These are phyloP conservation scores for Dryas drummondii DNA, from an alignment of 306 rosid species.

Conservation along the genomic window DNA sequence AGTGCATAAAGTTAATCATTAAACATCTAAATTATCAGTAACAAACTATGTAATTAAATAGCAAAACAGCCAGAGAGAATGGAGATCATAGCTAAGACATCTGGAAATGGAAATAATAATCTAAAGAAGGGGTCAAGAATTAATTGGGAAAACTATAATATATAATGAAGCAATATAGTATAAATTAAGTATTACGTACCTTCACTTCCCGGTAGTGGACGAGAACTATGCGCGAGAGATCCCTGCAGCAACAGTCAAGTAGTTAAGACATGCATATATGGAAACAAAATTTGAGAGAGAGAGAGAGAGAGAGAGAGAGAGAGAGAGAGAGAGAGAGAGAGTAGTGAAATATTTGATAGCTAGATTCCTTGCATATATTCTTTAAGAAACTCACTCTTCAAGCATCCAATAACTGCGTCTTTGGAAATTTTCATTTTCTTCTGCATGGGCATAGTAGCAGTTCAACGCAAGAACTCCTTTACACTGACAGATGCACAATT, in stretches of 20 bases:
- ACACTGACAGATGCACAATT: slow-evolving; percentile 45
- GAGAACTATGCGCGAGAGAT: slow-evolving; percentile 76
- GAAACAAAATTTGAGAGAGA: not conserved
- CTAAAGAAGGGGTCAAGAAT: not conserved
- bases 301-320: not conserved
- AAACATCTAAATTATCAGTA: not conserved
- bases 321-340: not conserved
- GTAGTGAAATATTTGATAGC: not conserved
- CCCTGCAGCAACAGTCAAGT: slow-evolving; percentile 50
- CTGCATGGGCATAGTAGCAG: slow-evolving; percentile 93
- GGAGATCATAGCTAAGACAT: not conserved
- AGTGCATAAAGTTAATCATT: not conserved
- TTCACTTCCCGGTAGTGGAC: slow-evolving; percentile 82
- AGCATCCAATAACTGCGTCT: slow-evolving; percentile 94
- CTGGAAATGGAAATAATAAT: not conserved
- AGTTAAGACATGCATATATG: slow-evolving; percentile 20
- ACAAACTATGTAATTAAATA: not conserved
- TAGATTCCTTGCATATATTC: not conserved
- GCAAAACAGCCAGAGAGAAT: too few relatives aligned
- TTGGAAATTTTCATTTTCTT: slow-evolving; percentile 73
- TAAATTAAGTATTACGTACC: slow-evolving; percentile 35
- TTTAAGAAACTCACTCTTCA: slow-evolving; percentile 60
- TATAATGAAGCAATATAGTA: not conserved
- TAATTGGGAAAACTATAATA: not conserved
- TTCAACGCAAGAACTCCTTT: slow-evolving; percentile 77